Evolutionary conservation across 768 basidiomycete genomes (phyloP).

Genomic region (Lactarius akahatsu): DNA sequence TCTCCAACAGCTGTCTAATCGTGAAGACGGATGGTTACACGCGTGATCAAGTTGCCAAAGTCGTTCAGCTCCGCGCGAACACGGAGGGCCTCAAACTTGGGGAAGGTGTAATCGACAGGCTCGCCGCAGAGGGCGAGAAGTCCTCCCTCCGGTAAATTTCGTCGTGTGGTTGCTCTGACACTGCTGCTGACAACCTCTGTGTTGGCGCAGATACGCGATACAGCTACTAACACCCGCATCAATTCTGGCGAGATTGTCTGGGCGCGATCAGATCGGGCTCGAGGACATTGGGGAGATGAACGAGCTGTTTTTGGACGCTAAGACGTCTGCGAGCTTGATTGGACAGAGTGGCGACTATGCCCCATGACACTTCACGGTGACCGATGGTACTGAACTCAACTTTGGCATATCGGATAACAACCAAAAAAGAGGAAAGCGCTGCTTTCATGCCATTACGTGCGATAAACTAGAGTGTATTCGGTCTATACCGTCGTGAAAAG

Average conservation of each 20-base stretch:
- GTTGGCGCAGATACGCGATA: slow-evolving; percentile 68
- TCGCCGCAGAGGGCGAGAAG: slow-evolving; percentile 80
- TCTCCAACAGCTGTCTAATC: slow-evolving; percentile 77
- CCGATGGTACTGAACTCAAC: background rate
- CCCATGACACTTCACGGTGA: slow-evolving; percentile 2
- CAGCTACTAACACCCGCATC: slow-evolving; percentile 90
- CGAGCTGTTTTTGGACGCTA: slow-evolving; percentile 93
- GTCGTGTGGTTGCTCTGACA: slow-evolving; percentile 8
- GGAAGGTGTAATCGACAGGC: slow-evolving; percentile 69
- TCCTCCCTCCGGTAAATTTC: slow-evolving; percentile 70
- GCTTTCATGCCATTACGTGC: background rate
- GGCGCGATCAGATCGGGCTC: slow-evolving; percentile 75
- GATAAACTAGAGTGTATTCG: slow-evolving; percentile 15
- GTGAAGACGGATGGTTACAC: slow-evolving; percentile 88
- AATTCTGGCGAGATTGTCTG: slow-evolving; percentile 75
- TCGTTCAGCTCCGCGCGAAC: slow-evolving; percentile 81
- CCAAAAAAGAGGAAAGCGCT: background rate
- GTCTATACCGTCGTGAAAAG: slow-evolving; percentile 63
- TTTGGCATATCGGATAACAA: background rate
- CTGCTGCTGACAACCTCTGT: slow-evolving; percentile 17
- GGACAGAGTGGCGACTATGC: slow-evolving; percentile 13
- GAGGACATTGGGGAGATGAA: slow-evolving; percentile 95
- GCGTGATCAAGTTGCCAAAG: slow-evolving; percentile 80
- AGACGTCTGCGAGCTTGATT: slow-evolving; percentile 47
- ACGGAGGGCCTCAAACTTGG: slow-evolving; percentile 83